Base-by-base conservation (phyloP, 2,329 filamentous ascomycete species). In the Hirsutella minnesotensis region DNA sequence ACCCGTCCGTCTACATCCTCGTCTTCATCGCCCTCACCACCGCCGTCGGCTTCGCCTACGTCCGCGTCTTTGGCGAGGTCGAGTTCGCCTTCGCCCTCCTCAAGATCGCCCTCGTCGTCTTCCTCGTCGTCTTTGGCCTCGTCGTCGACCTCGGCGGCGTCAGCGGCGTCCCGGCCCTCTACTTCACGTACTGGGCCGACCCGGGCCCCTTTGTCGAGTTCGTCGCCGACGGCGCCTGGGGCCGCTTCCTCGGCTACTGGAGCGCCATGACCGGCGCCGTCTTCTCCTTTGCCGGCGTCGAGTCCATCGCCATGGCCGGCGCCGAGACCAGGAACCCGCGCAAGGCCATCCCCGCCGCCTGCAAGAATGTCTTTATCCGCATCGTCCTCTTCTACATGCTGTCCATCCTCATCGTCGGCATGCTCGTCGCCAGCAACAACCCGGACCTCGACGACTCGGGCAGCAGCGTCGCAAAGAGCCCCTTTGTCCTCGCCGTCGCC, bases 401-500 rank as follows among this genome's bases (percentile, higher is more conserved):
- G 38, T 70, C 72, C 15, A 81, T 82, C 39, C 76, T 86, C 56
- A 78, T 86, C 58, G 83, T 83, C 44, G 81, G 83, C 18, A 75
- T 75, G 31, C 69, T 88, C 1, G 69, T 85, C 31, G 73, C 74
- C 38, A 77, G 75, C 27, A 57, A 62, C 21, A 79, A 76, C 47
- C 67, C 74, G 27, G 77, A 65, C 13, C 65, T 81, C 30, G 57
- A 68, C 51, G 54, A 65, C 39, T 56, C 58, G n/a, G 65, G 60
- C 27, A 69, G 67, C 29, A 65, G 58, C 19, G 68, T 72, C 3
- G 69, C 70, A 1, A 66, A 73, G 54, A 65, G 60, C 56, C 81
- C 80, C 10, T 86, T 81, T 53, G 83, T 89, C 46, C 84, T 88
- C 48, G 84, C 83, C 16, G 78, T 81, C 31, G 69, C 73, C 10